phyloP scores from a whole-genome alignment of 306 rosid genomes.

The Rosa chinensis region DNA sequence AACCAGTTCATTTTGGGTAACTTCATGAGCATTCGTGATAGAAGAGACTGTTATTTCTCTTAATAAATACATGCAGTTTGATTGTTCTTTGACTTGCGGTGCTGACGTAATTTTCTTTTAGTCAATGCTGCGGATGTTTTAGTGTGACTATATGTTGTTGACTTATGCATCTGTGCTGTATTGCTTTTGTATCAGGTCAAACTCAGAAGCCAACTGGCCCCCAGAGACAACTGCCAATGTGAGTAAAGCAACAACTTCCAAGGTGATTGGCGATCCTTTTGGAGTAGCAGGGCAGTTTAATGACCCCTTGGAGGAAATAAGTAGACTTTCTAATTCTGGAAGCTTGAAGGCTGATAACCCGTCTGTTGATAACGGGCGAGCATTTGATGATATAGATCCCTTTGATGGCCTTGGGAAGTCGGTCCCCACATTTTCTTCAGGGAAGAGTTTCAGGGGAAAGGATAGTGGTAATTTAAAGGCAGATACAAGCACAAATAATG shows the following conservation, averaged over 20 bases:
- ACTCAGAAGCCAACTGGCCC: constrained; percentile 58
- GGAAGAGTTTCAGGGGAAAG: constrained; percentile 55
- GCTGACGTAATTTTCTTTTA: neutral
- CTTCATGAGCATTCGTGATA: neutral
- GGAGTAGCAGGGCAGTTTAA: constrained; percentile 49
- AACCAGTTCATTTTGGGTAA: neutral
- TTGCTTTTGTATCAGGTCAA: constrained; percentile 59
- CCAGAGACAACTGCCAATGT: constrained; percentile 49
- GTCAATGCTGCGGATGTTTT: neutral
- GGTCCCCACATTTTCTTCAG: constrained; percentile 71
- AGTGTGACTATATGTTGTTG: neutral
- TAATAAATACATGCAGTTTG: neutral
- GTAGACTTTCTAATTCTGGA: constrained; percentile 61
- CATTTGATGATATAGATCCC: constrained; percentile 73
- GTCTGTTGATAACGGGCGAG: constrained; percentile 55
- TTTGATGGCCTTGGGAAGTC: constrained; percentile 86
- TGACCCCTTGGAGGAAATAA: constrained; percentile 77
- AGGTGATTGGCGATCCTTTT: constrained; percentile 61
- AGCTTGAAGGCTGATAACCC: constrained; percentile 49
- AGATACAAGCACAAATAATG: constrained; percentile 43
- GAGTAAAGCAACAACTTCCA: constrained; percentile 61
- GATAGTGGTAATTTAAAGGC: constrained; percentile 52
- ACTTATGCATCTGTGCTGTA: constrained; percentile 6
- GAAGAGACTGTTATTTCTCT: neutral
- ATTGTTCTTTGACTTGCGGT: neutral